phyloP scores from a whole-genome alignment of 345 rosid genomes.

The Rhizophora apiculata region DNA sequence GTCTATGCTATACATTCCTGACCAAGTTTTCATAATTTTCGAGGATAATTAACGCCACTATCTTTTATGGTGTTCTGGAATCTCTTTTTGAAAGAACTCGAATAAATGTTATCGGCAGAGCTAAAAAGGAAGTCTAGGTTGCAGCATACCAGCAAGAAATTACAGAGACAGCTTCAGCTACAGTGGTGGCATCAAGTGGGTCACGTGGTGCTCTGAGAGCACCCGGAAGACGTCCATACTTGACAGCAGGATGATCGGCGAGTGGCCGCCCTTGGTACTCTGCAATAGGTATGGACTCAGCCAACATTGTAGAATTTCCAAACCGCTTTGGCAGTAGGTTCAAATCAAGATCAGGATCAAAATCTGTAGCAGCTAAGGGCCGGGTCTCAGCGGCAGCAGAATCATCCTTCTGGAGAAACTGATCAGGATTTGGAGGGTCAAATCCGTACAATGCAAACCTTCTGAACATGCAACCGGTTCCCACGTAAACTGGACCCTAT shows the following conservation, averaged over 20 bases:
- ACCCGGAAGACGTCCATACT: conserved; percentile 86
- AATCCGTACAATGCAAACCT: conserved; percentile 91
- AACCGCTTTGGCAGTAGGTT: conserved; percentile 82
- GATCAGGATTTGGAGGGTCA: conserved; percentile 65
- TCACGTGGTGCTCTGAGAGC: conserved; percentile 73
- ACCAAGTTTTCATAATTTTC: no score
- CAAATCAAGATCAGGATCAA: conserved; percentile 77
- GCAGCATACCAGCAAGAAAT: conserved; percentile 77
- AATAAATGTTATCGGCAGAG: no score
- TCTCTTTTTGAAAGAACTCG: no score
- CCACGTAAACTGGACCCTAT: conserved; percentile 92
- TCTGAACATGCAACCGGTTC: conserved; percentile 91
- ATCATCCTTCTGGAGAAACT: conserved; percentile 21
- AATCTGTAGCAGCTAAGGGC: conserved; percentile 62
- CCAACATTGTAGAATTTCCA: conserved; percentile 84
- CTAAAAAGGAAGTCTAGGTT: background rate
- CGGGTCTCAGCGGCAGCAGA: conserved; percentile 48
- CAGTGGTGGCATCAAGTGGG: conserved; percentile 81
- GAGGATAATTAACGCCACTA: no score
- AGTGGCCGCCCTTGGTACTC: conserved; percentile 90
- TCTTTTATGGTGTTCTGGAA: no score
- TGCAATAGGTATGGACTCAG: conserved; percentile 75
- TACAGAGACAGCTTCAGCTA: conserved; percentile 88
- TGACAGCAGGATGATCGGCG: conserved; percentile 85
- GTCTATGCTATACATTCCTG: no score